Base-by-base conservation (phyloP, 2,329 filamentous ascomycete genomes). In the Arthroderma sp. region DNA sequence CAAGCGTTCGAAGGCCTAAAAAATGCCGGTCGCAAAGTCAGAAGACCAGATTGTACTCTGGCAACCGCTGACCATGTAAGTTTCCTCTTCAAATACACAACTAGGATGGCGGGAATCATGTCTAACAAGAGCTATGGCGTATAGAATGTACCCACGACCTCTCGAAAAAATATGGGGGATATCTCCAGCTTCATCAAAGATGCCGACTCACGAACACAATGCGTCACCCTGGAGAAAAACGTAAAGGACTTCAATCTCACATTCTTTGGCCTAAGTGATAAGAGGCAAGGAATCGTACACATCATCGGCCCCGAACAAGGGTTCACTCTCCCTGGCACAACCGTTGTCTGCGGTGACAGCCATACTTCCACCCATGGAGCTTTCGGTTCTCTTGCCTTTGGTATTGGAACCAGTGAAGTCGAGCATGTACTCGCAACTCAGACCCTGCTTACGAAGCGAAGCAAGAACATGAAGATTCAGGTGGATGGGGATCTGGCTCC, bases 391-490 rank as follows among this genome's bases (percentile, higher is more conserved):
- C 78, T 96, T 50, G 91, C 91, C 36, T 94, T 94, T 60, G 91
- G 91, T 64, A 98, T 98, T 60, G 91, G 91, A 56, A 98, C 91
- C 50, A 94, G 85, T 62, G 91, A 98, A 70, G 91, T 96, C 54
- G 91, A 98, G 75, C 89, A 98, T 67, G 91, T 98, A 50, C 77
- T 98, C 46, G 91, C 91, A 43, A 96, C 91, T 9, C 91, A 96
- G 67, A 94, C 87, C 48, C 72, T 98, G 53, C 87, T 95, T 63
- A 94, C 88, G 51, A 86, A 86, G 70, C 77, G 87, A 61, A 94
- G 86, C 69, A 96, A 95, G 73, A 96, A 98, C 73, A 96, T 98
- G 89, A 83, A 86, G 59, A 82, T 98, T 57, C 85, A 94, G 67
- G 85, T 96, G 49, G 85, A 96, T 53, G 91, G 91, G 44, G 80